phyloP scores from a whole-genome alignment of 108 stramenopile genomes.

The Discostella stelligeroides region DNA sequence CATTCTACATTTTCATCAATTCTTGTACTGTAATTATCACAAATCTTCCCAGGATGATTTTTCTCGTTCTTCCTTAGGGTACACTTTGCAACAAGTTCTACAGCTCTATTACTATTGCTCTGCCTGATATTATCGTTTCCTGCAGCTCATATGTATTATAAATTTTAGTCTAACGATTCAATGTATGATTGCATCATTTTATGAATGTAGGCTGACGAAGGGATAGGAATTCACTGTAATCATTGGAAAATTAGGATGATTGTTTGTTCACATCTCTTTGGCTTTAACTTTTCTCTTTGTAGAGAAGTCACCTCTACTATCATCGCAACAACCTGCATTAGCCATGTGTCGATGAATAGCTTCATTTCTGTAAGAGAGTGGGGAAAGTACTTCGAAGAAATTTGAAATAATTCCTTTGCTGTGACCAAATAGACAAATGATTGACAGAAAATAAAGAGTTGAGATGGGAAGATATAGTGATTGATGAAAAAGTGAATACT shows the following conservation, averaged over 20 bases:
- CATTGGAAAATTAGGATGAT: too few species aligned
- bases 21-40: not conserved
- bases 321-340: not conserved
- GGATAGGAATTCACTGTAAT: too few species aligned
- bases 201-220: too few species aligned
- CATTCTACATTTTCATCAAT: not conserved
- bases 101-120: too few species aligned
- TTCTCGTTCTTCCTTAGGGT: slow-evolving; percentile 3
- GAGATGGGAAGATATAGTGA: not conserved
- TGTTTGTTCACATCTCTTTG: slow-evolving; percentile 1
- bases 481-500: not conserved
- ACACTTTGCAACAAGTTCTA: not conserved
- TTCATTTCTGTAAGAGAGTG: slow-evolving; percentile 13
- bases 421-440: not conserved
- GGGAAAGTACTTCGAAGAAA: slow-evolving; percentile 23
- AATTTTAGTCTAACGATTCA: too few species aligned
- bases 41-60: slow-evolving; percentile 5
- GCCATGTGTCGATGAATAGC: slow-evolving; percentile 17
- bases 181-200: too few species aligned
- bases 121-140: too few species aligned
- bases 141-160: too few species aligned
- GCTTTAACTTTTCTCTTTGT: slow-evolving; percentile 7
- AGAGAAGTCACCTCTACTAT: not conserved
- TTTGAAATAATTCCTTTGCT: slow-evolving; percentile 24
- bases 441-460: not conserved